Evolutionary conservation across 257 asterid species (phyloP).

Genomic region (Solanum okadae): DNA sequence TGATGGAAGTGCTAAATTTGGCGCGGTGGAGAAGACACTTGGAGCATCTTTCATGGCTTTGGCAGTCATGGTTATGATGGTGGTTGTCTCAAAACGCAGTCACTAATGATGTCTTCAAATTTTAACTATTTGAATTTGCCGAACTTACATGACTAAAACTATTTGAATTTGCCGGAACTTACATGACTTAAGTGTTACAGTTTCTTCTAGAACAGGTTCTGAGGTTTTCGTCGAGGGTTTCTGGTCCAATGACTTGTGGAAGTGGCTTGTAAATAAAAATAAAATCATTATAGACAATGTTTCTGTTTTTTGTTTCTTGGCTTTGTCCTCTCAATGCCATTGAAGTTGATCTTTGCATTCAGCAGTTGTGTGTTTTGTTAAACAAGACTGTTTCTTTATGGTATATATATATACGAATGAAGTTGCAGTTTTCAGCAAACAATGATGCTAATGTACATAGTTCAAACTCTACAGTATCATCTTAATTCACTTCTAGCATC

Average conservation of each 20-base stretch:
- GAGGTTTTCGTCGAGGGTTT: background rate
- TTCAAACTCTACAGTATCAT: background rate
- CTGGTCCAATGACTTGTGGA: background rate
- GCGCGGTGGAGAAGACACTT: constrained; percentile 19
- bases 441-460: background rate
- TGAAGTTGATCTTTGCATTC: background rate
- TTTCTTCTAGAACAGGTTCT: background rate
- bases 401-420: background rate
- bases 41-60: constrained; percentile 55
- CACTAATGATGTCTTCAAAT: background rate
- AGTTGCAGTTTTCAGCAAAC: background rate
- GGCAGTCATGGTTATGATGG: constrained; percentile 45
- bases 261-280: background rate
- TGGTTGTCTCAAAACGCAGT: constrained; percentile 25
- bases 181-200: background rate
- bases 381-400: background rate
- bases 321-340: background rate
- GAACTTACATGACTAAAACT: constrained; percentile 1
- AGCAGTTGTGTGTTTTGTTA: background rate
- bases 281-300: background rate
- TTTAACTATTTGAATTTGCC: constrained; percentile 10
- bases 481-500: background rate
- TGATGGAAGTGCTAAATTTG: constrained; percentile 23
- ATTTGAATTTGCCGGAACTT: constrained; percentile 15
- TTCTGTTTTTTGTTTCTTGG: background rate